Conservation (phyloP, 176 grass and related monocot genomes). For the Oryza longistaminata region DNA sequence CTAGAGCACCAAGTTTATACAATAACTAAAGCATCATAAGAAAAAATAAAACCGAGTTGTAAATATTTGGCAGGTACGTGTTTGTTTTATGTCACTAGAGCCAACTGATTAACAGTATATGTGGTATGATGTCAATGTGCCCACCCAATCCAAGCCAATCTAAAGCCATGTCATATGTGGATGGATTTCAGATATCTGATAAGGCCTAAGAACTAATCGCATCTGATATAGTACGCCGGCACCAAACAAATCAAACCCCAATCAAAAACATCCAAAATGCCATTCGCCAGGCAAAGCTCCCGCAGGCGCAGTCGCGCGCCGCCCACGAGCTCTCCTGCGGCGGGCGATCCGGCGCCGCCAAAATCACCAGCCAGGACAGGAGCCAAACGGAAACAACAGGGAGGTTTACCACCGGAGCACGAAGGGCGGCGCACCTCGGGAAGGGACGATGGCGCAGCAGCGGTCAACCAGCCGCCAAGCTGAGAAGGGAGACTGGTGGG, state of each 20-base stretch:
- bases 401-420: not conserved
- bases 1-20: not conserved
- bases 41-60: not conserved
- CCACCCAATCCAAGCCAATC: not conserved
- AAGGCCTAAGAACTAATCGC: not conserved
- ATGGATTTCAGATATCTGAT: not conserved
- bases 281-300: too few species aligned
- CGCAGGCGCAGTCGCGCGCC: not conserved
- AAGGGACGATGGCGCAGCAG: not conserved
- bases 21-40: not conserved
- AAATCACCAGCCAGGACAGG: not conserved
- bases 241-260: not conserved
- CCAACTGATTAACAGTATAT: not conserved
- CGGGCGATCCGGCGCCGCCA: not conserved
- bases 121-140: not conserved
- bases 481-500: not conserved
- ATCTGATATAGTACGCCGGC: not conserved
- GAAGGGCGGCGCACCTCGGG: not conserved
- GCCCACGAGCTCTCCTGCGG: not conserved
- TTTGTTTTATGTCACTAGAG: not conserved
- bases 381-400: not conserved
- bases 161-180: not conserved
- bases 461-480: constrained; percentile 1
- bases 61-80: not conserved
- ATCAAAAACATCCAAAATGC: not conserved